phyloP scores from a whole-genome alignment of 192 early-diverging fungal species.

The Podila minutissima region DNA sequence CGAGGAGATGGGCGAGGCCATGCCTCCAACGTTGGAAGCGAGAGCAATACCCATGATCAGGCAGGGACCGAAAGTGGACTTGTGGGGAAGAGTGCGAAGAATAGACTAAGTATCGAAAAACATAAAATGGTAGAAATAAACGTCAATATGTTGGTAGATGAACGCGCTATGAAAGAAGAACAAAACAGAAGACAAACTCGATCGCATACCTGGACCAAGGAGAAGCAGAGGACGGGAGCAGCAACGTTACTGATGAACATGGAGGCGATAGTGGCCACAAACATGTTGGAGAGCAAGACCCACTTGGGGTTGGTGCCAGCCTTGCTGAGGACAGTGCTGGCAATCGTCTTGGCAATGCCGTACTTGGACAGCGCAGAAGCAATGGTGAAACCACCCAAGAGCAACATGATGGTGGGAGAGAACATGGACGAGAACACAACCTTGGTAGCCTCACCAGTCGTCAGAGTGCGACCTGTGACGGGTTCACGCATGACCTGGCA shows the following conservation, averaged over 20 bases:
- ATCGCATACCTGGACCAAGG: conserved; percentile 60
- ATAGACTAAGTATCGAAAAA: conserved; percentile 60
- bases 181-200: no score
- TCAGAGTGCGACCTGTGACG: conserved; percentile 28
- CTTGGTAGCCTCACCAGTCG: conserved; percentile 63
- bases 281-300: conserved; percentile 80
- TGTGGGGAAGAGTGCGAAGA: conserved; percentile 70
- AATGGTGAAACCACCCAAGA: conserved; percentile 81
- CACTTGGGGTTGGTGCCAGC: conserved; percentile 73
- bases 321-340: conserved; percentile 68
- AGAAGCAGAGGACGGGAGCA: conserved; percentile 82
- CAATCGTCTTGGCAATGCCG: conserved; percentile 76
- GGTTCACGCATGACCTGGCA: conserved; percentile 69
- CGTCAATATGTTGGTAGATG: no score
- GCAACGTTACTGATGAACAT: conserved; percentile 90
- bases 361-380: conserved; percentile 80
- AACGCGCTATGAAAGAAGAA: no score
- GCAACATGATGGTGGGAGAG: conserved; percentile 78
- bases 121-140: neutral
- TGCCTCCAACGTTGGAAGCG: conserved; percentile 77
- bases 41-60: conserved; percentile 82
- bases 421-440: conserved; percentile 80
- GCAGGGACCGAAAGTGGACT: conserved; percentile 67
- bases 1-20: conserved; percentile 82
- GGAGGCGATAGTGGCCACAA: conserved; percentile 75